Percentiles rank a stretch among this genome's conserved stretches.
Conservation (phyloP, 345 rosid genomes). For the Carallia pectinifolia region DNA sequence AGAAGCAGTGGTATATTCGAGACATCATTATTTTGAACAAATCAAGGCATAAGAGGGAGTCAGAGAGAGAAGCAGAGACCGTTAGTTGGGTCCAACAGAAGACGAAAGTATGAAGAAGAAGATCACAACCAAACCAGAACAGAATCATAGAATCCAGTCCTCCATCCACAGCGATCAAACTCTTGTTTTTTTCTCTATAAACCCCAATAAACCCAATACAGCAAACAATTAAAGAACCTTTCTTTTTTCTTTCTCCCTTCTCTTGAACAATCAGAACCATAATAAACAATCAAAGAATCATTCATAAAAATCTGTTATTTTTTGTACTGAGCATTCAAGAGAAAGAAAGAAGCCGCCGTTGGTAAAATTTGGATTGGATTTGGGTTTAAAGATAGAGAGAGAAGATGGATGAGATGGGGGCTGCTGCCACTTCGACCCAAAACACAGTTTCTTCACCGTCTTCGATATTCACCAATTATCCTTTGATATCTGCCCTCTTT, state of each 20-base stretch:
- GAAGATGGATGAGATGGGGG: conserved; percentile 30
- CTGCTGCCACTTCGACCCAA: conserved; percentile 15
- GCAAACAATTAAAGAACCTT: not conserved
- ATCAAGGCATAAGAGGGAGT: too few species aligned
- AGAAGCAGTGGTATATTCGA: too few species aligned
- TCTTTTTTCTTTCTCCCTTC: not conserved
- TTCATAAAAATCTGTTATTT: too few species aligned
- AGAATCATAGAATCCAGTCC: not conserved
- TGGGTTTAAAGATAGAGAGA: too few species aligned
- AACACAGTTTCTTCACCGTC: conserved; percentile 28
- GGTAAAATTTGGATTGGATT: too few species aligned
- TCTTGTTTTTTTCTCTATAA: not conserved
- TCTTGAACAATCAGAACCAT: too few species aligned
- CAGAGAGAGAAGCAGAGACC: conserved; percentile 16
- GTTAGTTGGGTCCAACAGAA: conserved; percentile 20
- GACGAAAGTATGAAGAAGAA: not conserved
- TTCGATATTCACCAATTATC: conserved; percentile 51
- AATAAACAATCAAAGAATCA: too few species aligned
- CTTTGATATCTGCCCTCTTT: conserved; percentile 56
- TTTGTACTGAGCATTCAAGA: too few species aligned
- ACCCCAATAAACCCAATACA: not conserved
- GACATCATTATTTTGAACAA: too few species aligned
- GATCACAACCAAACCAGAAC: not conserved
- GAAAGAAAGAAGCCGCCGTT: too few species aligned
- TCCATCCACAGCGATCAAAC: conserved; percentile 3